phyloP scores from a whole-genome alignment of 1,284 basidiomycete species.

The Inonotus obliquus region DNA sequence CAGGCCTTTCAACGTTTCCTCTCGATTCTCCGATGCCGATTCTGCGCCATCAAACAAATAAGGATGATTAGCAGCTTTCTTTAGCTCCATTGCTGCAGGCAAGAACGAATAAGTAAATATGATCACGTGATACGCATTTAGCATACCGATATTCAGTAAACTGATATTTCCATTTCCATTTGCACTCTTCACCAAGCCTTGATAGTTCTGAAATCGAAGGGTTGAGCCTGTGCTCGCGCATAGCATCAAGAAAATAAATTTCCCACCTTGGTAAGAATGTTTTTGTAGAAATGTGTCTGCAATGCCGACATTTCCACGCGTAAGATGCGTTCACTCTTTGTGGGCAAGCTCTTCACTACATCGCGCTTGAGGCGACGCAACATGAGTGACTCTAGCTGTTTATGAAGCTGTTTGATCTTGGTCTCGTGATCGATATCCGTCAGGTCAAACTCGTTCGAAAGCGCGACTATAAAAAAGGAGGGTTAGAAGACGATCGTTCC shows the following conservation, averaged over 20 bases:
- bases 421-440: slow-evolving; percentile 88
- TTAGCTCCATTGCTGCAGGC: slow-evolving; percentile 84
- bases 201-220: slow-evolving; percentile 69
- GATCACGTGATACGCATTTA: background rate
- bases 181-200: slow-evolving; percentile 84
- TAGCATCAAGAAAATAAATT: background rate
- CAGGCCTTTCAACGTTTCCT: slow-evolving; percentile 91
- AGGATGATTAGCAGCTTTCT: slow-evolving; percentile 97
- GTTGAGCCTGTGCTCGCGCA: background rate
- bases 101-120: slow-evolving; percentile 12
- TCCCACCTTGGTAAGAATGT: slow-evolving; percentile 89
- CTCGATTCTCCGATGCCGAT: slow-evolving; percentile 63
- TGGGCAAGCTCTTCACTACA: slow-evolving; percentile 95
- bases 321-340: slow-evolving; percentile 97
- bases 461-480: slow-evolving; percentile 46
- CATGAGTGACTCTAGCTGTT: slow-evolving; percentile 94
- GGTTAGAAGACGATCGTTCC: slow-evolving; percentile 4
- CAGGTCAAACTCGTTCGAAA: slow-evolving; percentile 94
- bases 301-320: slow-evolving; percentile 97
- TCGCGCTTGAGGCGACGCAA: slow-evolving; percentile 93
- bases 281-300: slow-evolving; percentile 99
- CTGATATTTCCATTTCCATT: slow-evolving; percentile 85
- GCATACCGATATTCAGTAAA: slow-evolving; percentile 84
- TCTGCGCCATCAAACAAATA: slow-evolving; percentile 98
- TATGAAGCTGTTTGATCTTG: slow-evolving; percentile 94